phyloP scores from a whole-genome alignment of 75 land plant species.

The Selaginella tamariscina region DNA sequence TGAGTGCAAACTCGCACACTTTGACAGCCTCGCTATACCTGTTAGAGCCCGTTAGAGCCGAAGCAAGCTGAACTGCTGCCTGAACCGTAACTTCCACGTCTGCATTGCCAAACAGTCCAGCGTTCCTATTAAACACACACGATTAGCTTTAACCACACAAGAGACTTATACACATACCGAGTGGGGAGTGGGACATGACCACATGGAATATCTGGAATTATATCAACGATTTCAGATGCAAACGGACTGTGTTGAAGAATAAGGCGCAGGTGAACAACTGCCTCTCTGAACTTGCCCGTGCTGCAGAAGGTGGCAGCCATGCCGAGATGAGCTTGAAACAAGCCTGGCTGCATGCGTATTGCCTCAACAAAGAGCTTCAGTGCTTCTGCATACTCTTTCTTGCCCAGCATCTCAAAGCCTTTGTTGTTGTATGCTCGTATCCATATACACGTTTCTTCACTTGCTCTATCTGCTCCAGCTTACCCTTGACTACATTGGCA shows the following conservation, averaged over 20 bases:
- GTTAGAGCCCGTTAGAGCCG: background rate
- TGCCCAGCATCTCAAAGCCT: conserved; percentile 3
- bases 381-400: conserved; percentile 8
- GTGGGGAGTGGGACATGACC: background rate
- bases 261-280: conserved; percentile 11
- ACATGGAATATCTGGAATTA: background rate
- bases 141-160: too few relatives aligned
- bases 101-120: background rate
- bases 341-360: background rate
- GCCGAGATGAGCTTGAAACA: conserved; percentile 17
- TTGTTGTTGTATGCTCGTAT: background rate
- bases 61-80: conserved; percentile 16
- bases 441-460: conserved; percentile 22
- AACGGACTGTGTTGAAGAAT: conserved; percentile 16
- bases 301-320: conserved; percentile 1
- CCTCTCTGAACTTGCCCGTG: background rate
- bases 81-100: conserved; percentile 13
- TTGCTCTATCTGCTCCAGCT: conserved; percentile 18
- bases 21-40: background rate
- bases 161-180: too few relatives aligned
- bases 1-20: conserved; percentile 17
- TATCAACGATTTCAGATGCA: too few relatives aligned
- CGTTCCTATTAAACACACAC: background rate
- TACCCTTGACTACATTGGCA: conserved; percentile 16
- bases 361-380: conserved; percentile 4